Percentiles rank a stretch among this genome's conserved stretches.
These are phyloP conservation scores for Alternaria triticimaculans DNA, from an alignment of 2,329 filamentous ascomycete species.

Conservation along the genomic window DNA sequence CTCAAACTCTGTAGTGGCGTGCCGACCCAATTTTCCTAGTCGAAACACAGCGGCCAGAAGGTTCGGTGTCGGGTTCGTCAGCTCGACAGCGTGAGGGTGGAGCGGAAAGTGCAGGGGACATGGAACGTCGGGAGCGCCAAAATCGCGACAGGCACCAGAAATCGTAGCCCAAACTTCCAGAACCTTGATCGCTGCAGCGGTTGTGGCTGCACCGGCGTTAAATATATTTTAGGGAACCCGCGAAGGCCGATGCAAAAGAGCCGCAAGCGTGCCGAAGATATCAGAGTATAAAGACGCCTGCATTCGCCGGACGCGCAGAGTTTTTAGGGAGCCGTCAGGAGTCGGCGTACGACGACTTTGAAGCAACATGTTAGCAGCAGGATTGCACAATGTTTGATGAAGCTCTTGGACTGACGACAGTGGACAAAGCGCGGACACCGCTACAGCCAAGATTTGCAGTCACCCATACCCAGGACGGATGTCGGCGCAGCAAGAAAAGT, in stretches of 20 bases:
- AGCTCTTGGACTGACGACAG: constrained; percentile 31
- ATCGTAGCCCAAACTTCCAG: constrained; percentile 20
- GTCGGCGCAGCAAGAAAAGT: constrained; percentile 38
- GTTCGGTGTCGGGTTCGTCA: constrained; percentile 36
- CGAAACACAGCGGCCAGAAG: constrained; percentile 39
- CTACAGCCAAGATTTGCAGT: constrained; percentile 33
- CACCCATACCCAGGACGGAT: constrained; percentile 25
- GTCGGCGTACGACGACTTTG: constrained; percentile 9
- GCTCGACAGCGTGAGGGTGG: constrained; percentile 35
- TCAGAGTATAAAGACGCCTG: constrained; percentile 12
- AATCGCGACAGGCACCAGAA: constrained; percentile 22
- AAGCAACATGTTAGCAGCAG: constrained; percentile 2
- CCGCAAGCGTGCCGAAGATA: constrained; percentile 18
- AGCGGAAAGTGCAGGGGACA: constrained; percentile 28
- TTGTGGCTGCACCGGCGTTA: constrained; percentile 33
- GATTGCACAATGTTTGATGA: constrained; percentile 11
- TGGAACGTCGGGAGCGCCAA: constrained; percentile 28
- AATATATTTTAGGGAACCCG: constrained; percentile 26
- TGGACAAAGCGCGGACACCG: constrained; percentile 22
- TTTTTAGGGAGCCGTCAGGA: constrained; percentile 3
- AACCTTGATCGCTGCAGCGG: constrained; percentile 28
- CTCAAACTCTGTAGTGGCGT: constrained; percentile 23
- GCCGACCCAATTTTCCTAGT: constrained; percentile 33
- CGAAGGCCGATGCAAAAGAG: constrained; percentile 15
- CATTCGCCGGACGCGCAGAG: constrained; percentile 18